Percentiles rank a stretch among this genome's conserved stretches.
phyloP scores from a whole-genome alignment of 495 filamentous ascomycete genomes.

The Rusavskia elegans region DNA sequence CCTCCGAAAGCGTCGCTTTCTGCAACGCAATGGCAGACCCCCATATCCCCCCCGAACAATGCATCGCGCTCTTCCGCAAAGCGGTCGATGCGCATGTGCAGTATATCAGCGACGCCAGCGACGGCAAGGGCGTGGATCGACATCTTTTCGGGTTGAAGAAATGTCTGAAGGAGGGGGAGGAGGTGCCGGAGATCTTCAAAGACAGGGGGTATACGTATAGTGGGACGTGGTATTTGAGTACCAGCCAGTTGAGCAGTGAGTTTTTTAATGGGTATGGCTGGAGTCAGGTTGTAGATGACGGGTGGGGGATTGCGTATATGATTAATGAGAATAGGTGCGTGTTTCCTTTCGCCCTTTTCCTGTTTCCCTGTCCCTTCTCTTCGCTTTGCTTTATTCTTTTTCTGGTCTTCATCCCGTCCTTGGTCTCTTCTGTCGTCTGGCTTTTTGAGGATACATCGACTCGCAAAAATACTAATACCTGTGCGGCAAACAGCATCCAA shows the following conservation, averaged over 20 bases:
- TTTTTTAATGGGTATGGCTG: slow-evolving; percentile 99
- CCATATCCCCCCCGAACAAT: slow-evolving; percentile 39
- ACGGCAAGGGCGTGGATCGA: slow-evolving; percentile 87
- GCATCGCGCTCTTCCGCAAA: slow-evolving; percentile 59
- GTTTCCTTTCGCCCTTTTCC: neutral
- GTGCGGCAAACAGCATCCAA: slow-evolving; percentile 50
- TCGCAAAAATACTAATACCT: neutral
- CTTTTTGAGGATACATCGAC: no score
- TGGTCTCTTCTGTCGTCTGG: no score
- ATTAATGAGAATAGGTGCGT: slow-evolving; percentile 83
- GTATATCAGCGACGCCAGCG: slow-evolving; percentile 77
- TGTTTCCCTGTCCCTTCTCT: neutral
- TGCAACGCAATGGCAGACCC: slow-evolving; percentile 71
- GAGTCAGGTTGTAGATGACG: slow-evolving; percentile 94
- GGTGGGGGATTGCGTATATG: slow-evolving; percentile 98
- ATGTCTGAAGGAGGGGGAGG: slow-evolving; percentile 64
- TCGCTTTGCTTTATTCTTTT: no score
- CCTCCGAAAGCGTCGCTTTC: slow-evolving; percentile 83
- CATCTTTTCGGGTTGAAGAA: slow-evolving; percentile 97
- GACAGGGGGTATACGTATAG: slow-evolving; percentile 80
- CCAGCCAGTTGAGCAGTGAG: slow-evolving; percentile 81
- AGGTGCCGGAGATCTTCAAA: slow-evolving; percentile 64
- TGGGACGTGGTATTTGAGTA: slow-evolving; percentile 75
- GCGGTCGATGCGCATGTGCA: slow-evolving; percentile 70
- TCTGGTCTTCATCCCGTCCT: no score